Percentiles rank a stretch among this genome's conserved stretches.
Evolutionary conservation across 2,329 filamentous ascomycete species (phyloP).

Genomic region (Rutstroemia sp.): DNA sequence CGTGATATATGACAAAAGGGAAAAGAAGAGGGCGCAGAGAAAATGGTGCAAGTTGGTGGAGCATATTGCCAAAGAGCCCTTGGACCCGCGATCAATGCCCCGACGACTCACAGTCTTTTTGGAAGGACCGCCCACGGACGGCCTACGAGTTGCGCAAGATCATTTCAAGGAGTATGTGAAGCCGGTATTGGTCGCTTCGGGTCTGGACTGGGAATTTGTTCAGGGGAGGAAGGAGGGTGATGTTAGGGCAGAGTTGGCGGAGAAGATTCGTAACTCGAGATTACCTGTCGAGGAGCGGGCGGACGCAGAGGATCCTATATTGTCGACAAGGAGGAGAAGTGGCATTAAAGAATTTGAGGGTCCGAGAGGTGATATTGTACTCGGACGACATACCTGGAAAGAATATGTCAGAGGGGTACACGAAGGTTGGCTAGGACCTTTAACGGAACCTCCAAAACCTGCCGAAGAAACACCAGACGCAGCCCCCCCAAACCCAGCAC

Average conservation of each 20-base stretch:
- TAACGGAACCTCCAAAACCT: slow-evolving; percentile 51
- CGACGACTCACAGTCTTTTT: slow-evolving; percentile 83
- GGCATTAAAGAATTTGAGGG: slow-evolving; percentile 67
- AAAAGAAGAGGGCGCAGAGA: slow-evolving; percentile 77
- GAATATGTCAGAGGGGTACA: slow-evolving; percentile 91
- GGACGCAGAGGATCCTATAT: slow-evolving; percentile 50
- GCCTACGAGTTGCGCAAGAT: slow-evolving; percentile 76
- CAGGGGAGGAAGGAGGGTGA: slow-evolving; percentile 92
- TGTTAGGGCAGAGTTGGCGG: slow-evolving; percentile 76
- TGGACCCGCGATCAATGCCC: slow-evolving; percentile 65
- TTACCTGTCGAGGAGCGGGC: slow-evolving; percentile 32
- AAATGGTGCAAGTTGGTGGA: slow-evolving; percentile 84
- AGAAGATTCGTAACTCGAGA: slow-evolving; percentile 70
- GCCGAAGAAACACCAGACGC: slow-evolving; percentile 17
- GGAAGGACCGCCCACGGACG: slow-evolving; percentile 78
- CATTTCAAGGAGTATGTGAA: slow-evolving; percentile 96
- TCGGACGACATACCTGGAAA: slow-evolving; percentile 93
- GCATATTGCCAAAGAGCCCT: slow-evolving; percentile 69
- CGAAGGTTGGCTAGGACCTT: slow-evolving; percentile 90
- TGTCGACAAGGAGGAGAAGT: slow-evolving; percentile 55
- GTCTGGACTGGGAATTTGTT: slow-evolving; percentile 92
- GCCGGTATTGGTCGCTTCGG: slow-evolving; percentile 80
- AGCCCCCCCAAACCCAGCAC: background rate
- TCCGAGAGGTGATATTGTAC: slow-evolving; percentile 73
- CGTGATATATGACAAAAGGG: slow-evolving; percentile 84